Evolutionary conservation across 768 basidiomycete species (phyloP).

Genomic region (Leccinum pellstonianum): DNA sequence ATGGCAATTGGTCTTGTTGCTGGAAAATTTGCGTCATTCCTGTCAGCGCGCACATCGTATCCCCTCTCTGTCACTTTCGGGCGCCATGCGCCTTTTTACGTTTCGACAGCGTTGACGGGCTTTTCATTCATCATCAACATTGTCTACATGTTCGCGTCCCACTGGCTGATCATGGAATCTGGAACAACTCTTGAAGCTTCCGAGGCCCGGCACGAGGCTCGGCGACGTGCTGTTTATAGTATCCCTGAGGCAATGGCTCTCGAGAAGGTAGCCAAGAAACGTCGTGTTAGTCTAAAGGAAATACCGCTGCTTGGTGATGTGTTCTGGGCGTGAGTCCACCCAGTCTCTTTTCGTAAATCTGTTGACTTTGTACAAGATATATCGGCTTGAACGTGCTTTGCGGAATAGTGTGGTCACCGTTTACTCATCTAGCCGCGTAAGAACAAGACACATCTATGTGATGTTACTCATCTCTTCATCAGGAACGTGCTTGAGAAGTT

Average conservation of each 20-base stretch:
- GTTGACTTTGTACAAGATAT: constrained; percentile 44
- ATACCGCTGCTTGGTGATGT: constrained; percentile 69
- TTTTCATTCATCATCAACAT: constrained; percentile 70
- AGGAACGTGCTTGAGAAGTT: constrained; percentile 75
- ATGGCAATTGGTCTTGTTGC: constrained; percentile 83
- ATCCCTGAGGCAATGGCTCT: constrained; percentile 61
- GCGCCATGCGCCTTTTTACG: constrained; percentile 71
- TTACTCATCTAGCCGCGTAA: constrained; percentile 73
- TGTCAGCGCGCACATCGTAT: constrained; percentile 73
- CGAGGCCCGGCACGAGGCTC: constrained; percentile 58
- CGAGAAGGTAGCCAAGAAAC: constrained; percentile 64
- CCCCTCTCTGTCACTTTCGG: constrained; percentile 70
- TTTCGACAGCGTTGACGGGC: constrained; percentile 58
- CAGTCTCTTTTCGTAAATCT: not conserved
- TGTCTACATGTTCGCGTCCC: constrained; percentile 60
- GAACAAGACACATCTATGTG: constrained; percentile 22
- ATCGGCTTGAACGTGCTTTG: constrained; percentile 74
- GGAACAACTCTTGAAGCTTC: constrained; percentile 64
- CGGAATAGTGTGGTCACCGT: constrained; percentile 76
- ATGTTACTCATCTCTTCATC: constrained; percentile 4
- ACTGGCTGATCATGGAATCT: constrained; percentile 60
- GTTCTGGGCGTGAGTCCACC: constrained; percentile 65
- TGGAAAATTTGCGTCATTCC: constrained; percentile 76
- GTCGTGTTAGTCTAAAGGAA: constrained; percentile 56
- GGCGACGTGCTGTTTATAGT: constrained; percentile 41